Base-by-base conservation (phyloP, 257 asterid genomes). In the Parsonsia alboflavescens region DNA sequence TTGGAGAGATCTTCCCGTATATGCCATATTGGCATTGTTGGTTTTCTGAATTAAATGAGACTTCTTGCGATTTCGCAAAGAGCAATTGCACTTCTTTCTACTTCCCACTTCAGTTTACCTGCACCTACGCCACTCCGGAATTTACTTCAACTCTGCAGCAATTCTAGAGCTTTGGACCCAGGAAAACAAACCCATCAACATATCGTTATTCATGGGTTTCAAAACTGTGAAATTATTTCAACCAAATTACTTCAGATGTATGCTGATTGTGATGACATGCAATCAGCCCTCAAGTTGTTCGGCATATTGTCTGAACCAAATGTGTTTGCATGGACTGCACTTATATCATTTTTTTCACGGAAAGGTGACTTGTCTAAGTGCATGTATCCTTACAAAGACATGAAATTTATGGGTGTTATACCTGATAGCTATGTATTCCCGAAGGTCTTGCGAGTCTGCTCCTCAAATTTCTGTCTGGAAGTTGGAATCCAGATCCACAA, bases 381-480 rank as follows among this genome's bases (percentile, higher is more conserved):
- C 46, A 36, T 85, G 0, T 72, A 39, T 7, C 50, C 77, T 63
- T 82, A 82, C 10, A 73, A 64, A 63, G 83, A 74, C 33, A 82
- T 80, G 86, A 85, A 85, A 78, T 44, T 13, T 0, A 26, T 17
- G n/a, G 78, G 82, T 21, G 72, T 75, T 62, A 65, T 67, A 56
- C 86, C 86, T 3, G 86, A 85, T 66, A 77, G 73, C 12, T 82
- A 82, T 57, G 83, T 85, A 50, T 85, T 80, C 70, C 86, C 85
- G 2, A 74, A 68, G 70, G 85, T 82, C 6, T 33, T 85, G 66
- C 78, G 72, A 52, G 83, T 75, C 9, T 64, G 82, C 30, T 74
- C 80, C 6, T 33, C 50, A 72, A 61, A 53, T 26, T 36, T 19
- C 33, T 59, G 73, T 46, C 71, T 68, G 70, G 64, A 75, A 45